These are phyloP conservation scores for Coniosporium tulheliwenetii DNA, from an alignment of 2,329 filamentous ascomycete species.

Conservation along the genomic window DNA sequence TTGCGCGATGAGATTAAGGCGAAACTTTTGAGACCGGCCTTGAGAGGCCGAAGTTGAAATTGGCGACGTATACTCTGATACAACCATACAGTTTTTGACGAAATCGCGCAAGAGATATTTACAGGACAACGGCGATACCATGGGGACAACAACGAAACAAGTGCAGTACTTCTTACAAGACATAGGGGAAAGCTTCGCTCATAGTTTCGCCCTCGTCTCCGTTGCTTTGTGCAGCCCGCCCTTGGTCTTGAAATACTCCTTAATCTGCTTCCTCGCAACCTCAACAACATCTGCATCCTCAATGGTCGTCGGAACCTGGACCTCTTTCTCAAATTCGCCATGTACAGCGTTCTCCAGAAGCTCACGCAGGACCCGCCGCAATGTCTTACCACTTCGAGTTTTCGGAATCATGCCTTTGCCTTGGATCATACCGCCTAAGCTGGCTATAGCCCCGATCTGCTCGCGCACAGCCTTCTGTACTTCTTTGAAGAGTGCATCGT, in stretches of 20 bases:
- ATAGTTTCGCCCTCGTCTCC: slow-evolving; percentile 18
- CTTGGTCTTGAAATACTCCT: slow-evolving; percentile 54
- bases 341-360: slow-evolving; percentile 68
- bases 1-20: too few relatives aligned
- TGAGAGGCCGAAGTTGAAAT: too few relatives aligned
- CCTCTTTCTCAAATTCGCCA: slow-evolving; percentile 54
- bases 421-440: slow-evolving; percentile 71
- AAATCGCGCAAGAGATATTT: too few relatives aligned
- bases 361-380: slow-evolving; percentile 67
- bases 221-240: slow-evolving; percentile 20
- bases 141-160: too few relatives aligned
- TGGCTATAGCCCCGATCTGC: slow-evolving; percentile 77
- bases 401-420: slow-evolving; percentile 80
- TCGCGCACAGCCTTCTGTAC: slow-evolving; percentile 58
- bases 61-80: too few relatives aligned
- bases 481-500: slow-evolving; percentile 38
- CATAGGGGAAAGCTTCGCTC: neutral
- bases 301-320: slow-evolving; percentile 68
- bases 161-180: too few relatives aligned
- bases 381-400: slow-evolving; percentile 81
- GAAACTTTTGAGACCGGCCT: too few relatives aligned
- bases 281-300: slow-evolving; percentile 65
- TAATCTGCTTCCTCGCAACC: slow-evolving; percentile 54
- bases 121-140: too few relatives aligned
- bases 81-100: too few relatives aligned